phyloP scores from a whole-genome alignment of 208 protist genomes.

The Trypanosoma congolense region DNA sequence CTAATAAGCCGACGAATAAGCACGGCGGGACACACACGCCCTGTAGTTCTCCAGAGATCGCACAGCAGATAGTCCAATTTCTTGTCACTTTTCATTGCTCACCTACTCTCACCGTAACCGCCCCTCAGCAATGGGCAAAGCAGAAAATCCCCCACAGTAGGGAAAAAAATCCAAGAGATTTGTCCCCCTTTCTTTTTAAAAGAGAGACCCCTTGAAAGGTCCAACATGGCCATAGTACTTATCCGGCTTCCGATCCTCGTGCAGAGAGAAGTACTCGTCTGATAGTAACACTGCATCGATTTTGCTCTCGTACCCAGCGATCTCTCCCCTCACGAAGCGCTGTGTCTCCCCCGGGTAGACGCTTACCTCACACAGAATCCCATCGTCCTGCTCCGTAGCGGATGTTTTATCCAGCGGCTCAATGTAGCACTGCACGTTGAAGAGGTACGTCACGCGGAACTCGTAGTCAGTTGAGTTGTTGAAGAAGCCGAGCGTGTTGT shows the following conservation, averaged over 20 bases:
- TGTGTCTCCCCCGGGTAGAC: conserved; percentile 70
- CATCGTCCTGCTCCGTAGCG: conserved; percentile 53
- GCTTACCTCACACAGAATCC: conserved; percentile 48
- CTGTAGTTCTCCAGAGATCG: too few species aligned
- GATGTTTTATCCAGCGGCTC: conserved; percentile 38
- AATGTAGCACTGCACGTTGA: conserved; percentile 47
- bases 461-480: conserved; percentile 81
- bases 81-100: too few species aligned
- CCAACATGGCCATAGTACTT: conserved; percentile 61
- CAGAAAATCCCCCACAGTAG: too few species aligned
- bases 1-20: too few species aligned
- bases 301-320: conserved; percentile 70
- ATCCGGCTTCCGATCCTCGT: conserved; percentile 51
- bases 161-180: too few species aligned
- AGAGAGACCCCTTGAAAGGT: conserved; percentile 39
- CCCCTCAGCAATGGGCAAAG: too few species aligned
- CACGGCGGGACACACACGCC: too few species aligned
- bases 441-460: conserved; percentile 80
- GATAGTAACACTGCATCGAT: conserved; percentile 67
- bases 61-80: too few species aligned
- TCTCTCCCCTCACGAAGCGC: conserved; percentile 48
- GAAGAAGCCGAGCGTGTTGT: conserved; percentile 52
- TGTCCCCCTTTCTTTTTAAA: conserved; percentile 25
- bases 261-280: conserved; percentile 67
- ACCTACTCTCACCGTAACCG: too few species aligned